Evolutionary conservation across 352 stramenopile genomes (phyloP), one percentile per base, ranked within the genome.

Genomic region (Aphanomyces euteiches): DNA sequence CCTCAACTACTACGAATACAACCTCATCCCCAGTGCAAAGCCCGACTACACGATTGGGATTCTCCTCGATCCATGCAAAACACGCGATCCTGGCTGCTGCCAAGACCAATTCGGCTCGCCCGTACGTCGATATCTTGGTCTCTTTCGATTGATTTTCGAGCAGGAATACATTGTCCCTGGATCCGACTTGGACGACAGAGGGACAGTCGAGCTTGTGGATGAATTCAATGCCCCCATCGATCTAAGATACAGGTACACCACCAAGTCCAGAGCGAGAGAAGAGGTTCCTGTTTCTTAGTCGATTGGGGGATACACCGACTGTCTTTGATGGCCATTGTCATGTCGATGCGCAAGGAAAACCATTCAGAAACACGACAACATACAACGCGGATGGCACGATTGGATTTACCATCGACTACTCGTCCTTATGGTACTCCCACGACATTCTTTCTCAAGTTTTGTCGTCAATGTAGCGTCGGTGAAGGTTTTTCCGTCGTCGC

Each of bases 51-150:
- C 83, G 38, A 93, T 95, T 41, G 87, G 88, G 4, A 67, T 96
- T n/a, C 72, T 96, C 43, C 36, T 96, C 43, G 84, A 96, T 69
- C 88, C 88, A n/a, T 96, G 88, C 56, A 78, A 79, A 4, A 67
- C 81, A 41, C 84, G 77, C 8, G 54, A 72, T 1, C 57, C 72
- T 34, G 81, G 92, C 69, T 96, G 88, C 73, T 96, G 88, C 65
- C 78, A 77, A 12, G 84, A 94, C 72, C 82, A 79, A 8, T 96
- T 93, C 50, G 88, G 88, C 41, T 84, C 93, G 63, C 86, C 88
- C 3, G 85, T 88, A 34, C 48, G 28, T 4, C 0, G 37, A 10
- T 38, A 17, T 19, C n/a, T 28, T 34, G 10, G 3, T 7, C 21
- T 66, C 38, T 45, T 75, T 64, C 43, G 5, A 72, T 40, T 75